Percentiles rank a stretch among this genome's conserved stretches.
These are phyloP conservation scores for Penicillium nordicum DNA, from an alignment of 2,329 filamentous ascomycete genomes.

Conservation along the genomic window DNA sequence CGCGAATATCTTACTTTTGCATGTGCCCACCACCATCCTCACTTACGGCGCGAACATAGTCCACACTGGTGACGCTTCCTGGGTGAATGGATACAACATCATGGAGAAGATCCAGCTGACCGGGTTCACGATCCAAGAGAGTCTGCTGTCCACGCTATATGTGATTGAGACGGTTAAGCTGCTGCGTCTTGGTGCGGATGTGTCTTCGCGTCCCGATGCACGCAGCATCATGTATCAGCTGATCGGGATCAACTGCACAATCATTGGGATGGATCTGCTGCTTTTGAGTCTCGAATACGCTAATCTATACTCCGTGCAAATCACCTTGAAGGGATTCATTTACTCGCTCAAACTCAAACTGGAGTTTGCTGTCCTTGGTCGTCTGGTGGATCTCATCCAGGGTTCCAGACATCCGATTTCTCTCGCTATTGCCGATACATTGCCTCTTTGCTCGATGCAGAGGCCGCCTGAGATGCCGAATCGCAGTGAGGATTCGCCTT, in stretches of 20 bases:
- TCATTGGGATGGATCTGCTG: conserved; percentile 47
- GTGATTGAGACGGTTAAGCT: conserved; percentile 53
- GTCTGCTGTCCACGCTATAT: conserved; percentile 49
- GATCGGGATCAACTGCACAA: conserved; percentile 46
- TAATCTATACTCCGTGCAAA: conserved; percentile 41
- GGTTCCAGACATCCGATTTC: conserved; percentile 24
- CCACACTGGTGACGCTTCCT: conserved; percentile 22
- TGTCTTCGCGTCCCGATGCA: conserved; percentile 19
- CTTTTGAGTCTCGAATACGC: conserved; percentile 43
- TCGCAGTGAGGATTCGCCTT: conserved; percentile 4
- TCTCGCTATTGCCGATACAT: conserved; percentile 21
- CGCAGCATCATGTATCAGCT: conserved; percentile 45
- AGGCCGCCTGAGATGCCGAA: conserved; percentile 8
- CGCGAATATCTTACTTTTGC: conserved; percentile 51
- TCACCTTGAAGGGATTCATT: conserved; percentile 40
- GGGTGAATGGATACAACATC: conserved; percentile 43
- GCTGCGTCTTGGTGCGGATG: conserved; percentile 34
- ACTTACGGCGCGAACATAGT: conserved; percentile 46
- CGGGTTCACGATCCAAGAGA: conserved; percentile 47
- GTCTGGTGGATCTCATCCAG: conserved; percentile 42
- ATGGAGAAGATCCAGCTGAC: conserved; percentile 48
- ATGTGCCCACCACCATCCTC: conserved; percentile 54
- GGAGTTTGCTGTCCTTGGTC: conserved; percentile 55
- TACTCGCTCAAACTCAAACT: conserved; percentile 48
- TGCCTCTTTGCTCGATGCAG: conserved; percentile 24